A percentile compares a stretch with the other conserved stretches of the same genome.
Conservation (phyloP, 208 protist species). For the Phytomonas francai region DNA sequence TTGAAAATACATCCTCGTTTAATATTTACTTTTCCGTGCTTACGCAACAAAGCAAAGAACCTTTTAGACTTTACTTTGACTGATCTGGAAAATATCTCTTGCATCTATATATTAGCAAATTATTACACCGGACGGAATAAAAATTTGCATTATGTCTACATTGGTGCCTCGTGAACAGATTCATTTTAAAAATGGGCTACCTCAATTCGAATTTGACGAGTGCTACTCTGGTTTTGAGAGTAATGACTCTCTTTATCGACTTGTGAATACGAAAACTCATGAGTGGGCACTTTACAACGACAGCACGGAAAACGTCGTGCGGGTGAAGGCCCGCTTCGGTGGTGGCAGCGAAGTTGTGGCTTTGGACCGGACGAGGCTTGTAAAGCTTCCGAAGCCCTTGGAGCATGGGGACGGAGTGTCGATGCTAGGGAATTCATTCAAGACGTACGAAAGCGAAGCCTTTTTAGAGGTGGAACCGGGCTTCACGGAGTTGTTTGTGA, state of each 20-base stretch:
- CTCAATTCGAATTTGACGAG: conserved; percentile 36
- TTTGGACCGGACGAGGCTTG: conserved; percentile 24
- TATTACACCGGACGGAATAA: neutral
- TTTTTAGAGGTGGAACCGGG: conserved; percentile 64
- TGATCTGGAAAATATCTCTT: neutral
- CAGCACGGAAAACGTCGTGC: conserved; percentile 37
- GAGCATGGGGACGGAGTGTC: conserved; percentile 10
- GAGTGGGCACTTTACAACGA: conserved; percentile 78
- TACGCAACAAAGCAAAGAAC: neutral
- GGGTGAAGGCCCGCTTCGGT: conserved; percentile 22
- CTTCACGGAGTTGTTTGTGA: conserved; percentile 71
- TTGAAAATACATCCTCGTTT: conserved; percentile 5
- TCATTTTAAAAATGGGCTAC: conserved; percentile 23
- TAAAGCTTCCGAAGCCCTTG: neutral
- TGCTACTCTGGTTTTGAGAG: conserved; percentile 62
- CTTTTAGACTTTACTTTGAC: neutral
- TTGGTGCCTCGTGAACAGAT: conserved; percentile 19
- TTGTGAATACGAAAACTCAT: conserved; percentile 35
- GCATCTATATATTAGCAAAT: neutral
- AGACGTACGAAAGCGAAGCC: conserved; percentile 16
- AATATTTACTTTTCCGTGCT: neutral
- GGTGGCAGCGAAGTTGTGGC: conserved; percentile 30
- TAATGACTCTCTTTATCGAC: conserved; percentile 49
- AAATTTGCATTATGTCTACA: neutral
- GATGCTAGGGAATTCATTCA: conserved; percentile 21